Evolutionary conservation across 2,329 filamentous ascomycete species (phyloP).

Genomic region (Scolecobasidium constrictum): DNA sequence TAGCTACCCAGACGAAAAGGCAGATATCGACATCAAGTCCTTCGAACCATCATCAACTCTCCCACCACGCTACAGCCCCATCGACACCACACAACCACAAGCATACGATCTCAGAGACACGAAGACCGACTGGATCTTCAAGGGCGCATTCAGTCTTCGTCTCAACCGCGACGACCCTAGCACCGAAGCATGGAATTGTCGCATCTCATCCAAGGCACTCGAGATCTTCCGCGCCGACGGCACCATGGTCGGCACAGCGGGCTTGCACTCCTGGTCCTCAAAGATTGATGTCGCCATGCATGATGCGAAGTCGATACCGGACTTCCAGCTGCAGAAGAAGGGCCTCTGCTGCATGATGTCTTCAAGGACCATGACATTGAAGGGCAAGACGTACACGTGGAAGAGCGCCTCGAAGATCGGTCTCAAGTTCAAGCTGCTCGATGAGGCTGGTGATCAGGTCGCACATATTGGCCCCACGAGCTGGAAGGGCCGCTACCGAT

Average conservation of each 20-base stretch:
- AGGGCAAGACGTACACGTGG: background rate
- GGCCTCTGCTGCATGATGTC: background rate
- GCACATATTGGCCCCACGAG: background rate
- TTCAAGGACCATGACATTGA: background rate
- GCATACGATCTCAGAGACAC: background rate
- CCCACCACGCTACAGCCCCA: background rate
- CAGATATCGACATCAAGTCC: background rate
- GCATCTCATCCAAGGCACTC: background rate
- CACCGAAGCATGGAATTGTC: background rate
- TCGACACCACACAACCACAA: background rate
- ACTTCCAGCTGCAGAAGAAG: background rate
- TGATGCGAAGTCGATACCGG: background rate
- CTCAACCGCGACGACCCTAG: background rate
- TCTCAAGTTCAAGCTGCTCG: background rate
- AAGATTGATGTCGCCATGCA: background rate
- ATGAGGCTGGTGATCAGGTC: background rate
- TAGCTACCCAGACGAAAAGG: background rate
- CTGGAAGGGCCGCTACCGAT: background rate
- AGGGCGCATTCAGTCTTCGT: background rate
- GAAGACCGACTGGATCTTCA: background rate
- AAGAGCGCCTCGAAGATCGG: background rate
- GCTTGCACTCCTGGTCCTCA: background rate
- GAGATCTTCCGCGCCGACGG: background rate
- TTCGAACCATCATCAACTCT: background rate
- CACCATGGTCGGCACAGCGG: background rate